Conservation (phyloP, 2,329 filamentous ascomycete genomes). For the Chaetomiaceae sp. region DNA sequence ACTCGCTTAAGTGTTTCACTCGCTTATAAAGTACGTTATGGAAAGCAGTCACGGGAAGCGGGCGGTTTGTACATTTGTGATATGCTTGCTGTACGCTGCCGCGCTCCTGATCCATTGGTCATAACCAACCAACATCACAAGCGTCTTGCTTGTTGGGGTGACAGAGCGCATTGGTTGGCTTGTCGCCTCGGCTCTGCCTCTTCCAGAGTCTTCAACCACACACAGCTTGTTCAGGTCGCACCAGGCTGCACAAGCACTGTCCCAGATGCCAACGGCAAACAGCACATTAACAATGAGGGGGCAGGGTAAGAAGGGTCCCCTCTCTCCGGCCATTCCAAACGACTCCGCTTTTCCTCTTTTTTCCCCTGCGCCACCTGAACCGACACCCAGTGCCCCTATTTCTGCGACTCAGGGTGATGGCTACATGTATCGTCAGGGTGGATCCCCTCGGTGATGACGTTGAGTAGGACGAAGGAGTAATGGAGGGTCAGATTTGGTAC, state of each 20-base stretch:
- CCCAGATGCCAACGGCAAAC: not conserved
- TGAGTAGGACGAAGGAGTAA: not conserved
- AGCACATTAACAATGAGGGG: not conserved
- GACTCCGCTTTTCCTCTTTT: not conserved
- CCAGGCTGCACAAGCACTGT: too few relatives aligned
- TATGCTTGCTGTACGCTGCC: not conserved
- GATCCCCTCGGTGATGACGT: not conserved
- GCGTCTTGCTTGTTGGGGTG: not conserved
- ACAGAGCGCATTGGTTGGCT: not conserved
- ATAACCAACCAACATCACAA: not conserved
- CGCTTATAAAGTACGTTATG: too few relatives aligned
- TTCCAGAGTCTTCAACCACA: not conserved
- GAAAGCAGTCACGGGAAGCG: not conserved
- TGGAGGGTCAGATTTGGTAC: not conserved
- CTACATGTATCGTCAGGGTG: not conserved
- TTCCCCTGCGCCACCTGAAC: not conserved
- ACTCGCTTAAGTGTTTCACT: too few relatives aligned
- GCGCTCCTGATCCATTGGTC: not conserved
- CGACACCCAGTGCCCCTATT: not conserved
- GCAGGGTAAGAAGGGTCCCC: not conserved
- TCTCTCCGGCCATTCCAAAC: not conserved
- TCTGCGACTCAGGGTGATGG: not conserved
- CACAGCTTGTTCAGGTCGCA: not conserved
- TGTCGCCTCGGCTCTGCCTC: not conserved
- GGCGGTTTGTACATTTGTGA: not conserved